Evolutionary conservation across 2,329 filamentous ascomycete species (phyloP).

Genomic region (Scedosporium aurantiacum): DNA sequence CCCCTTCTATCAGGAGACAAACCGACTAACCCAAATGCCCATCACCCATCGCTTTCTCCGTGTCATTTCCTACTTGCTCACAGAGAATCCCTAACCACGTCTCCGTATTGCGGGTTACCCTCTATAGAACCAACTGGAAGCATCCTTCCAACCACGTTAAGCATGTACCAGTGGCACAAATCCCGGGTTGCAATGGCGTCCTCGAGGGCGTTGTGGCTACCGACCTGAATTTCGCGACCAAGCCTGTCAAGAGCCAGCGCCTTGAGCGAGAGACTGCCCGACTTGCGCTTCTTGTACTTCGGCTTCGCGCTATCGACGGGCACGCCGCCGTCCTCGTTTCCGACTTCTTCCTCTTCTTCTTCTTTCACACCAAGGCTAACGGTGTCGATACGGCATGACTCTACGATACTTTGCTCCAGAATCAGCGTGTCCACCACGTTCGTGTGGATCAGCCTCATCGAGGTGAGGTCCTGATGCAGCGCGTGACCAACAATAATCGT

Average conservation of each 20-base stretch:
- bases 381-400: conserved; percentile 3
- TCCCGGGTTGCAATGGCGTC: conserved; percentile 33
- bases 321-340: conserved; percentile 4
- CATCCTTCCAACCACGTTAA: conserved; percentile 2
- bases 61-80: neutral
- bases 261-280: conserved; percentile 25
- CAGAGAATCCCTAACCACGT: too few species aligned
- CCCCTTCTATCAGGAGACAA: too few species aligned
- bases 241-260: conserved; percentile 24
- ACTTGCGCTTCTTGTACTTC: neutral
- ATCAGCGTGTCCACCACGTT: conserved; percentile 33
- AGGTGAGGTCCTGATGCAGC: conserved; percentile 28
- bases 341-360: neutral
- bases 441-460: conserved; percentile 36
- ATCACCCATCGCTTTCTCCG: neutral
- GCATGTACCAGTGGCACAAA: conserved; percentile 26
- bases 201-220: conserved; percentile 31
- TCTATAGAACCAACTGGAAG: neutral
- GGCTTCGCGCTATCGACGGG: conserved; percentile 3
- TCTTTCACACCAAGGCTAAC: neutral
- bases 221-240: conserved; percentile 26
- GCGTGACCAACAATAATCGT: conserved; percentile 40
- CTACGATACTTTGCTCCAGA: conserved; percentile 16
- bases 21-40: neutral
- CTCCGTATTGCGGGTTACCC: neutral